Conservation (phyloP, 2,329 filamentous ascomycete species). For the Botryotinia convoluta region DNA sequence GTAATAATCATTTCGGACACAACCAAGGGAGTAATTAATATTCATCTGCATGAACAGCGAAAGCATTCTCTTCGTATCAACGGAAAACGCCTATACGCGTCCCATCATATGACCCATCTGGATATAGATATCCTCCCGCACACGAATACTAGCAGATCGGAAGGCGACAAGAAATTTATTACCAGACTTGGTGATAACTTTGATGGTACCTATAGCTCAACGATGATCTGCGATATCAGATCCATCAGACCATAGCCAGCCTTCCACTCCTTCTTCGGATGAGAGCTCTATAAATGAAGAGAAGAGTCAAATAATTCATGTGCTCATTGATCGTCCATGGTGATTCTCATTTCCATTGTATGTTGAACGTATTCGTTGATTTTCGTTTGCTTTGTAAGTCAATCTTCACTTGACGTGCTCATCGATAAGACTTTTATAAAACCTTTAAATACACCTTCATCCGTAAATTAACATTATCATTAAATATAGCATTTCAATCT, state of each 20-base stretch:
- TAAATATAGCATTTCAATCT: conserved; percentile 32
- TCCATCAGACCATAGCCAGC: neutral
- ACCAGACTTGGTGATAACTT: neutral
- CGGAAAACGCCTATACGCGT: neutral
- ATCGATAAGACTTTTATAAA: neutral
- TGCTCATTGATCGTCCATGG: neutral
- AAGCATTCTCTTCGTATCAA: neutral
- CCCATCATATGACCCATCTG: neutral
- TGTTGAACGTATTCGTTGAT: neutral
- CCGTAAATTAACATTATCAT: conserved; percentile 17
- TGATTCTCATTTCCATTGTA: neutral
- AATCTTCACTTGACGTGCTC: neutral
- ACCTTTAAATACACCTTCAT: neutral
- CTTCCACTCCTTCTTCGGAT: too few relatives aligned
- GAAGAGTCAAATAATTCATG: neutral
- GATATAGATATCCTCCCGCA: neutral
- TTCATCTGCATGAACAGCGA: neutral
- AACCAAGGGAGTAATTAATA: neutral
- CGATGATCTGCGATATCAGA: neutral
- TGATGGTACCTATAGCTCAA: neutral
- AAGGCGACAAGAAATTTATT: neutral
- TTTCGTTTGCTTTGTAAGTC: neutral
- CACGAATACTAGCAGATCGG: neutral
- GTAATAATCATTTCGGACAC: too few relatives aligned
- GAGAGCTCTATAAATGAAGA: neutral